Conservation (phyloP, 352 stramenopile species). For the Pythium guiyangense region DNA sequence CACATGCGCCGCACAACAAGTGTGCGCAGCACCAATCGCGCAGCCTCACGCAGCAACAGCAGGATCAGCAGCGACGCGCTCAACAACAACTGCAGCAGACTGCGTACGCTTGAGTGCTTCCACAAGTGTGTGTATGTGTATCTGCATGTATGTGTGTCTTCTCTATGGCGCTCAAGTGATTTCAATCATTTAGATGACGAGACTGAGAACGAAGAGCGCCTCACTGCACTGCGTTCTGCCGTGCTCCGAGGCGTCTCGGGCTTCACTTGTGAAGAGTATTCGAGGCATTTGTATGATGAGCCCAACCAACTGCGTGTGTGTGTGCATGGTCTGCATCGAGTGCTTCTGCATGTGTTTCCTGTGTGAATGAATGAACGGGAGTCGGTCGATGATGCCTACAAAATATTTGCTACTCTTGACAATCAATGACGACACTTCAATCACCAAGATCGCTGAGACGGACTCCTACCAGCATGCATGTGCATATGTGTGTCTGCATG, state of each 20-base stretch:
- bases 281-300: conserved; percentile 93
- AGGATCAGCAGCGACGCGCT: too few relatives aligned
- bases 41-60: too few relatives aligned
- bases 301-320: conserved; percentile 31
- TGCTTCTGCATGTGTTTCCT: too few relatives aligned
- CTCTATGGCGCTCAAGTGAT: conserved; percentile 68
- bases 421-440: conserved; percentile 86
- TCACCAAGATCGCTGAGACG: conserved; percentile 92
- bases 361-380: neutral
- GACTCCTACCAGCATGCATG: conserved; percentile 8
- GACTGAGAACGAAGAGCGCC: conserved; percentile 73
- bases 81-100: too few relatives aligned
- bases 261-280: conserved; percentile 81
- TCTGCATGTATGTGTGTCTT: conserved; percentile 3
- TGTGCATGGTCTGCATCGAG: conserved; percentile 7
- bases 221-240: conserved; percentile 79
- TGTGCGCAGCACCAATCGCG: neutral
- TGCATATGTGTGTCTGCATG: conserved; percentile 2
- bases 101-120: neutral
- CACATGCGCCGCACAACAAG: neutral
- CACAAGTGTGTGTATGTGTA: too few relatives aligned
- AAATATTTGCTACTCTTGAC: conserved; percentile 93
- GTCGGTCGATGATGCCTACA: conserved; percentile 71
- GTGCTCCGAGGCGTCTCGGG: conserved; percentile 43
- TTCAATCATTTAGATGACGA: conserved; percentile 89